A percentile compares a stretch with the other conserved stretches of the same genome.
Conservation (phyloP, 1,284 basidiomycete genomes). For the Austroboletus novae-zelandiae region DNA sequence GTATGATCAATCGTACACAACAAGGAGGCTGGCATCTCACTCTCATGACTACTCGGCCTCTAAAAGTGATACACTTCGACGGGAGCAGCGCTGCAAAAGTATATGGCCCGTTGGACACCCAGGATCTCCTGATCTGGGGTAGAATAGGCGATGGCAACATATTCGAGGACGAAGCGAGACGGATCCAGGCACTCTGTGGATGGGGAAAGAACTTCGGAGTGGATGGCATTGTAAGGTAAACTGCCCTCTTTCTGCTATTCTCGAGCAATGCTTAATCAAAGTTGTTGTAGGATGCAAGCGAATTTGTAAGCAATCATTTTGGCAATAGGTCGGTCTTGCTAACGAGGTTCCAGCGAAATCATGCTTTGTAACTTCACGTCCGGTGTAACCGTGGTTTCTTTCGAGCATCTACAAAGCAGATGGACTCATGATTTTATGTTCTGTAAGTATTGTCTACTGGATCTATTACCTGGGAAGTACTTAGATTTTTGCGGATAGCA, state of each 20-base stretch:
- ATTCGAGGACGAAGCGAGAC: slow-evolving; percentile 22
- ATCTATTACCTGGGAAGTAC: background rate
- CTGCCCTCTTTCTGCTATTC: background rate
- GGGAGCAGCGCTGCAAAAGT: slow-evolving; percentile 41
- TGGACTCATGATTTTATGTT: accelerated
- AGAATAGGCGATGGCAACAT: slow-evolving; percentile 13
- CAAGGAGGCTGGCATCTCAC: slow-evolving; percentile 40
- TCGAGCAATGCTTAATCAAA: background rate
- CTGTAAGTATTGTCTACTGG: slow-evolving; percentile 1
- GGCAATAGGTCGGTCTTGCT: background rate
- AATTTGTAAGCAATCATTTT: slow-evolving; percentile 40
- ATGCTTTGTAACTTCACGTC: slow-evolving; percentile 13
- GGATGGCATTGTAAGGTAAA: slow-evolving; percentile 40
- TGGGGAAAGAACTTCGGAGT: slow-evolving; percentile 37
- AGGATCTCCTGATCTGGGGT: slow-evolving; percentile 43
- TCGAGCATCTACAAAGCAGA: slow-evolving; percentile 18
- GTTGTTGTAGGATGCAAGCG: slow-evolving; percentile 41
- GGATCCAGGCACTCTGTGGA: slow-evolving; percentile 34
- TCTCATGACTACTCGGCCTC: slow-evolving; percentile 33
- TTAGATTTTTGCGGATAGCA: background rate
- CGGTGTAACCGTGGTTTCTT: slow-evolving; percentile 40
- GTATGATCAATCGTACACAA: background rate
- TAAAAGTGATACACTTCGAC: slow-evolving; percentile 45
- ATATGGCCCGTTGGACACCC: slow-evolving; percentile 40
- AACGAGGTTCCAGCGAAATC: slow-evolving; percentile 37